Conservation (phyloP, 768 basidiomycete species). For the Lactarius indigo region DNA sequence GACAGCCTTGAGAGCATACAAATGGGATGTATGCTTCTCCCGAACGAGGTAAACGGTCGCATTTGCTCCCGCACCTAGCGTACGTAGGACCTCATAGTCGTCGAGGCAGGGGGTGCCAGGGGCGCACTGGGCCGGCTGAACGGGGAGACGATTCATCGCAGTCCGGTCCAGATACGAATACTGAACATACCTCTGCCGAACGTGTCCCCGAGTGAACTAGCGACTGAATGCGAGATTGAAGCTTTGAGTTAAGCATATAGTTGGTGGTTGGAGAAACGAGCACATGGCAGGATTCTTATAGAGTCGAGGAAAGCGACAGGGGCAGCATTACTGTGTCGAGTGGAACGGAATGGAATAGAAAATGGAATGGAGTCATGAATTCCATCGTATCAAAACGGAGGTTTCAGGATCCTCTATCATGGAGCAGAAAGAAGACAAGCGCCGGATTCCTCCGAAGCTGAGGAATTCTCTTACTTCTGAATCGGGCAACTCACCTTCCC, state of each 20-base stretch:
- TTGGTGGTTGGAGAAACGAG: not conserved
- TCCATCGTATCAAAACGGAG: not conserved
- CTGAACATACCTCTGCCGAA: not conserved
- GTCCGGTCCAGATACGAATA: not conserved
- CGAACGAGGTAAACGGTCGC: conserved; percentile 21
- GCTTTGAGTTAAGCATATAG: conserved; percentile 10
- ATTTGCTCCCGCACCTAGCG: conserved; percentile 10
- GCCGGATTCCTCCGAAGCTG: not conserved
- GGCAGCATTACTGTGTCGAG: not conserved
- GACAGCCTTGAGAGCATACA: conserved; percentile 21
- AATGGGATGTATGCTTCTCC: conserved; percentile 12
- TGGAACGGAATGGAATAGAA: not conserved
- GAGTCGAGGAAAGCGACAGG: not conserved
- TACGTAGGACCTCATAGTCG: conserved; percentile 17
- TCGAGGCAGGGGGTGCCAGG: conserved; percentile 12
- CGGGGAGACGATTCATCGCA: not conserved
- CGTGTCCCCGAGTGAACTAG: not conserved
- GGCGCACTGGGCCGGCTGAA: not conserved
- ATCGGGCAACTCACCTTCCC: conserved; percentile 17
- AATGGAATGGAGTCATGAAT: not conserved
- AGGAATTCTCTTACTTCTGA: not conserved
- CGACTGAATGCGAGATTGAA: conserved; percentile 12
- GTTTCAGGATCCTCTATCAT: not conserved
- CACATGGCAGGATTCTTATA: not conserved
- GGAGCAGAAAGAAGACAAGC: not conserved